Base-by-base conservation (phyloP, 2,329 filamentous ascomycete species). In the Botrytis byssoidea region DNA sequence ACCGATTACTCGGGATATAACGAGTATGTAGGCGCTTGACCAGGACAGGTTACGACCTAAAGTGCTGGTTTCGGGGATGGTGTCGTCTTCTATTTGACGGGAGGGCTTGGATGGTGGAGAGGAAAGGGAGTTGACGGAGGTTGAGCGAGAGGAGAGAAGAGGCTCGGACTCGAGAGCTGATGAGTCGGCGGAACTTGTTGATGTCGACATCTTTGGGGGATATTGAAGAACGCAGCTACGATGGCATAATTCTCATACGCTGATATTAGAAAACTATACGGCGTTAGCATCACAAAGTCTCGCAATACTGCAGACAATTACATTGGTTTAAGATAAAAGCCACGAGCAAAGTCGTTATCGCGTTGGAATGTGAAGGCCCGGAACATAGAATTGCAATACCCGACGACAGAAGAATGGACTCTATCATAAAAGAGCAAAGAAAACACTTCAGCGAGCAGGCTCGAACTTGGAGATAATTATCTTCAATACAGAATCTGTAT, bases 31-130 rank as follows among this genome's bases (percentile, higher is more conserved):
- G 12, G 78, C 77, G 42, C 78, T 77, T 37, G 70, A 76, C 78
- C 77, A 78, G 2, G 74, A 75, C 32, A 79, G 76, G 32, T 77
- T 78, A 2, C 78, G 73, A 89, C 91, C 0, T 90, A 91, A 82
- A 0, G 85, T 84, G 0, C 88, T 87, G 1, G 88, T 88, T 77
- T 91, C 89, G 3, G 86, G 89, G 0, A 90, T 79, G 8, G 89
- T 86, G 75, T 88, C 86, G 76, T 90, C 86, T 78, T 91, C 88
- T 12, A 77, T 65, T 37, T 75, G 63, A 42, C 75, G 75, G 37
- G 61, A 74, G 25, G 59, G 73, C 57, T 77, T 76, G 59, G 66
- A 57, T 16, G 32, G 59, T 29, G 71, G 8, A 51, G 64, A 64
- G 25, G 72, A 60, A 20, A 61, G 32, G 2, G 59, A 70, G 16